Conservation (phyloP, 2,329 filamentous ascomycete species). For the Aspergillus phoenicis region DNA sequence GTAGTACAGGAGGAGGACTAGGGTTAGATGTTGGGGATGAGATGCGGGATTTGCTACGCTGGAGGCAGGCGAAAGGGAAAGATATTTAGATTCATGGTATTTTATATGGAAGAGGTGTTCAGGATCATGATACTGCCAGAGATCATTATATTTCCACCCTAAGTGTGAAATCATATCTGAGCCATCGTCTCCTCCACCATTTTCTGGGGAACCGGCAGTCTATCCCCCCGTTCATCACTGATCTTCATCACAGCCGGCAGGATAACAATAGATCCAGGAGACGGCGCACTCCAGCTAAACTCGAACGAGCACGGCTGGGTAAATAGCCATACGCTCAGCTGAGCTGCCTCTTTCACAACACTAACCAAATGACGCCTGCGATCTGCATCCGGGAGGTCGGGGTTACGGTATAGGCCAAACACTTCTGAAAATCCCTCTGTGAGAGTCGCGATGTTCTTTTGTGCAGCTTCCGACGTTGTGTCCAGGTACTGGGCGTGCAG, state of each 20-base stretch:
- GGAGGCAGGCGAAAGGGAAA: not conserved
- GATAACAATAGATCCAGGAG: constrained; percentile 7
- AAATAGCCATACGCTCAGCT: constrained; percentile 32
- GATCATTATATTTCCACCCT: not conserved
- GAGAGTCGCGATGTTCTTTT: constrained; percentile 3
- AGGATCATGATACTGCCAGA: not conserved
- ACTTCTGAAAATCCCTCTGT: constrained; percentile 21
- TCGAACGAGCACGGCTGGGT: constrained; percentile 30
- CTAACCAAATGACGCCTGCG: constrained; percentile 24
- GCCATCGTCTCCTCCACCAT: constrained; percentile 18
- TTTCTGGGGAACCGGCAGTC: constrained; percentile 16
- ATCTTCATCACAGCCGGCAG: constrained; percentile 26
- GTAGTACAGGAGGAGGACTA: not conserved
- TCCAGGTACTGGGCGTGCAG: constrained; percentile 12
- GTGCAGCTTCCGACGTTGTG: not conserved
- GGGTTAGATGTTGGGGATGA: not conserved
- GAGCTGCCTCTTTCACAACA: constrained; percentile 23
- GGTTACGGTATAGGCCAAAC: constrained; percentile 26
- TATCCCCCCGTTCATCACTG: constrained; percentile 25
- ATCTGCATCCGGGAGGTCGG: constrained; percentile 16
- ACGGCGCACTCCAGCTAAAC: constrained; percentile 18
- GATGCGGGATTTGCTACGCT: not conserved
- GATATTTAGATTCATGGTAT: not conserved
- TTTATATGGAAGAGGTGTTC: not conserved
- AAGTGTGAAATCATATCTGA: constrained; percentile 3